Base-by-base conservation (phyloP, 768 basidiomycete species). In the Cyclocybe cylindracea region DNA sequence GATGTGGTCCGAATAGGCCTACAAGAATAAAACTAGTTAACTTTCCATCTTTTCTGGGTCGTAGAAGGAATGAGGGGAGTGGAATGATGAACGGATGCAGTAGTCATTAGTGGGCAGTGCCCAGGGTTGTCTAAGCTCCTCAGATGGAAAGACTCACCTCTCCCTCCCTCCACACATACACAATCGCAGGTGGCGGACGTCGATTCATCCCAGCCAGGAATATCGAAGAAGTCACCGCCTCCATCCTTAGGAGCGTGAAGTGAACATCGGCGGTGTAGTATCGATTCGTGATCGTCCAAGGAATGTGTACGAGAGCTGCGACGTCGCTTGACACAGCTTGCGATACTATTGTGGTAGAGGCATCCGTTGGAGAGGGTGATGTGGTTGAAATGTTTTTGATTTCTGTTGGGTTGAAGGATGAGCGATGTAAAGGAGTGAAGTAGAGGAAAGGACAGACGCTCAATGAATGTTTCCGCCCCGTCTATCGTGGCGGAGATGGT, bases 241-340 rank as follows among this genome's bases (percentile, higher is more conserved):
- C 68, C 47, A 83, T 64, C 13, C 77, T 70, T 48, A 77, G 76
- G 9, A 77, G 70, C 33, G 82, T 70, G 62, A 93, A 91, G 54
- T 84, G 82, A 6, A 94, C 86, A 52, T 79, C 74, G 1, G 91
- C 91, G 10, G 80, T 80, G 70, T 93, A 94, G 68, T 94, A 94
- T 65, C 82, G 86, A 73, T 92, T 92, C 46, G 70, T 68, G 54
- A 92, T 87, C 38, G 80, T 87, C 89, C 89, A 92, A 8, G 86
- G 85, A 32, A 89, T 68, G 33, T 58, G 70, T 35, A 65, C 59
- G 29, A 24, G 5, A 24, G 53, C 24, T 24, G 24, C 24, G 24
- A 5, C 24, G 39, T 42, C 18, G 3, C 11, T 29, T 8, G 10
- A 42, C 41, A 42, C 16, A 9, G 11, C 18, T 3, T 11, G 41